These are phyloP conservation scores for Pogostemon cablin DNA, from an alignment of 257 asterid genomes.

Conservation along the genomic window DNA sequence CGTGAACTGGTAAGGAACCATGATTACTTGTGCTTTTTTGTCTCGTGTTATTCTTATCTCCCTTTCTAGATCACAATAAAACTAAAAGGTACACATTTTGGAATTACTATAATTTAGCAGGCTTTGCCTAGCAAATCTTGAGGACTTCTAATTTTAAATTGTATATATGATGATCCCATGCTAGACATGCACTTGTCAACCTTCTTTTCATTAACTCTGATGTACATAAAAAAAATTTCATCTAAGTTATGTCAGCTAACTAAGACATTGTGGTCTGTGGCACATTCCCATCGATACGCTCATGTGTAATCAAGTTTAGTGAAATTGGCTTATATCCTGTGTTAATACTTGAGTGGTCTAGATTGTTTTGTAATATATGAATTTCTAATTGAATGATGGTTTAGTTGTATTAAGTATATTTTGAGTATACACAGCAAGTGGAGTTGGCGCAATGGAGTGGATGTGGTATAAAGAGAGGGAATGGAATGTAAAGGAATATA, in stretches of 20 bases:
- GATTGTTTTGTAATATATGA: conserved; percentile 7
- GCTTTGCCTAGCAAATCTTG: background rate
- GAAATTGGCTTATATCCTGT: conserved; percentile 15
- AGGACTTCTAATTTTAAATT: background rate
- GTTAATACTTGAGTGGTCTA: conserved; percentile 1
- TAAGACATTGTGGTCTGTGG: background rate
- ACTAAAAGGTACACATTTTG: background rate
- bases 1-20: conserved; percentile 90
- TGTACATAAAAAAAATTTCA: background rate
- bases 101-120: background rate
- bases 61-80: conserved; percentile 19
- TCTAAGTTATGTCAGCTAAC: conserved; percentile 6
- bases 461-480: background rate
- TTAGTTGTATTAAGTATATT: conserved; percentile 12
- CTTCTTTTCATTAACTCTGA: background rate
- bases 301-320: conserved; percentile 11
- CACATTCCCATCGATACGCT: background rate
- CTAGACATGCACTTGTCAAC: background rate
- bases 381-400: conserved; percentile 16
- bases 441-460: no score
- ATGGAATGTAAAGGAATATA: background rate
- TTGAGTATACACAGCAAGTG: conserved; percentile 1
- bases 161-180: background rate
- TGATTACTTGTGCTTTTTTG: conserved; percentile 24
- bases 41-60: conserved; percentile 17